A percentile compares a stretch with the other conserved stretches of the same genome.
Evolutionary conservation across 192 early-diverging fungal species (phyloP).

Genomic region (Thamnidium elegans): DNA sequence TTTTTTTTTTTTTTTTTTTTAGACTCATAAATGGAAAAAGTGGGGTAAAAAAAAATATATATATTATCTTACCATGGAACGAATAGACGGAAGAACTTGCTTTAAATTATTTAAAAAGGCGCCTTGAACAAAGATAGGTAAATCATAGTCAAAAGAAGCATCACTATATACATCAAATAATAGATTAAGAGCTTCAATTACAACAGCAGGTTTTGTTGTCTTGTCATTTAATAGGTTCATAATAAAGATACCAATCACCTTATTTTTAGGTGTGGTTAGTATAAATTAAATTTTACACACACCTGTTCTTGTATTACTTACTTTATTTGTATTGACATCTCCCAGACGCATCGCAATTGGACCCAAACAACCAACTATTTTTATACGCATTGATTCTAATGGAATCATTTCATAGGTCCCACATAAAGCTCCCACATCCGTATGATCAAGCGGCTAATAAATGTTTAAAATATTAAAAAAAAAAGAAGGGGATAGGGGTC

Average conservation of each 20-base stretch:
- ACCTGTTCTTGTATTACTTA: constrained; percentile 20
- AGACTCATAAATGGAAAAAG: neutral
- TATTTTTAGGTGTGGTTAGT: neutral
- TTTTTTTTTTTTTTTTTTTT: neutral
- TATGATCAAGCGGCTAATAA: constrained; percentile 39
- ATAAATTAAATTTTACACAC: neutral
- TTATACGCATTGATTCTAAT: constrained; percentile 56
- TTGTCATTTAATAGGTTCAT: constrained; percentile 45
- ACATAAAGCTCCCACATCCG: constrained; percentile 44
- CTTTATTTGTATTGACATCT: constrained; percentile 63
- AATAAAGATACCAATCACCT: constrained; percentile 69
- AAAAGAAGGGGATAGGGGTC: neutral
- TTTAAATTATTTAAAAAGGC: constrained; percentile 61
- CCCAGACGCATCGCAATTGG: constrained; percentile 70
- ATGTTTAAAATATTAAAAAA: neutral
- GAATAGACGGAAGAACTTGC: constrained; percentile 47
- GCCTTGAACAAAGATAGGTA: constrained; percentile 76
- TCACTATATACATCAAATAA: constrained; percentile 91
- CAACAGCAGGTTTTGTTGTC: constrained; percentile 35
- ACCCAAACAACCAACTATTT: constrained; percentile 72
- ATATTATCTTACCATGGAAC: constrained; percentile 45
- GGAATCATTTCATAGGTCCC: constrained; percentile 41
- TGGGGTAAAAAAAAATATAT: too few relatives aligned
- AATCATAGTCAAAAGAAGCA: constrained; percentile 75
- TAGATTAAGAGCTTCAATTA: constrained; percentile 78